Percentiles rank a stretch among this genome's conserved stretches.
These are phyloP conservation scores for Trichosanthes cucumerina DNA, from an alignment of 306 rosid genomes.

Conservation along the genomic window DNA sequence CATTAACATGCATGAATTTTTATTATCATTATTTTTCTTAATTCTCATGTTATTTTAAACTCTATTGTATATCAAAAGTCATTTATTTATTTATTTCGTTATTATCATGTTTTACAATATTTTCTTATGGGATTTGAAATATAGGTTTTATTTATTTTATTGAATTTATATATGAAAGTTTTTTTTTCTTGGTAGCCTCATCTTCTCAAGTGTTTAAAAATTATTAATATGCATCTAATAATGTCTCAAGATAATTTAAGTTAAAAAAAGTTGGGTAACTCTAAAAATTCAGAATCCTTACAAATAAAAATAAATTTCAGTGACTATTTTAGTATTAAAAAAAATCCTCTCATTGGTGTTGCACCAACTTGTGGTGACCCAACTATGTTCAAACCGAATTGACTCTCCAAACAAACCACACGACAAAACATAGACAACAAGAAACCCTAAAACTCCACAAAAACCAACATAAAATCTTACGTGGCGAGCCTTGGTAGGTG, in stretches of 20 bases:
- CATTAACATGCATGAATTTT: too few relatives aligned
- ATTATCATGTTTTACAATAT: too few relatives aligned
- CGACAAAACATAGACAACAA: conserved; percentile 5
- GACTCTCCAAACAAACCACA: neutral
- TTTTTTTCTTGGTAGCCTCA: neutral
- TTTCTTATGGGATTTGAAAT: neutral
- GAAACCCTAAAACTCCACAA: neutral
- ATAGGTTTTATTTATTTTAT: too few relatives aligned
- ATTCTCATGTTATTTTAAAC: too few relatives aligned
- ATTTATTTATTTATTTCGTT: too few relatives aligned
- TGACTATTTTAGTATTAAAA: too few relatives aligned
- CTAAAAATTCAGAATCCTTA: too few relatives aligned
- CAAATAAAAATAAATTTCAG: too few relatives aligned
- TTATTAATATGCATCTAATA: neutral
- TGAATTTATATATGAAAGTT: neutral
- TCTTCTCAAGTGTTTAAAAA: neutral
- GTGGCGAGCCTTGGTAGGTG: conserved; percentile 12
- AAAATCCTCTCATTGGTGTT: neutral
- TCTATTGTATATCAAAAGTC: too few relatives aligned
- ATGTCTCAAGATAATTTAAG: neutral
- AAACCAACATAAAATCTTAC: neutral
- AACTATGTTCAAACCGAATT: conserved; percentile 9
- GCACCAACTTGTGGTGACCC: neutral
- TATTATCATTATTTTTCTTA: too few relatives aligned
- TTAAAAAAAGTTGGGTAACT: too few relatives aligned